Conservation (phyloP, 2,329 filamentous ascomycete genomes). For the Ophiosphaerella narmari region DNA sequence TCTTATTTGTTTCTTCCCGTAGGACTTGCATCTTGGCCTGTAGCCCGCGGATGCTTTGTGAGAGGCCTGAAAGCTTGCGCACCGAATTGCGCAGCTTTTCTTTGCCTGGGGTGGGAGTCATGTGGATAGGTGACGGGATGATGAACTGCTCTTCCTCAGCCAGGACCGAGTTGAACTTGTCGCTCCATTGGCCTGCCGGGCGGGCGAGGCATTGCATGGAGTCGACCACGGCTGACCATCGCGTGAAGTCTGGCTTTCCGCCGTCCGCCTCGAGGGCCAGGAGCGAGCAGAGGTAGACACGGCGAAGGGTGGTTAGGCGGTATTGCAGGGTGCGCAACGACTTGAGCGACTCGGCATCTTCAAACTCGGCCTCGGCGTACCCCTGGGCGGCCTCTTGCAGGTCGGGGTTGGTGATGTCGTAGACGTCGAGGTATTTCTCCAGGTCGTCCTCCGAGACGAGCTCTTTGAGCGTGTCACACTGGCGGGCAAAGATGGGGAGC, state of each 20-base stretch:
- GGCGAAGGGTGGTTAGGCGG: constrained; percentile 78
- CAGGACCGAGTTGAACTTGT: constrained; percentile 70
- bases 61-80: constrained; percentile 84
- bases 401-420: constrained; percentile 55
- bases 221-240: constrained; percentile 79
- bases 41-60: constrained; percentile 85
- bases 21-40: constrained; percentile 94
- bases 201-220: constrained; percentile 70
- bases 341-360: constrained; percentile 78
- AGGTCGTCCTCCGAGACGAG: constrained; percentile 81
- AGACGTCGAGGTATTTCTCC: constrained; percentile 85
- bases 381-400: constrained; percentile 54
- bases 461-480: constrained; percentile 69
- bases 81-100: constrained; percentile 87
- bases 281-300: constrained; percentile 86
- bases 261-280: constrained; percentile 84
- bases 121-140: constrained; percentile 61
- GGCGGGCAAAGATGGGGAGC: constrained; percentile 73
- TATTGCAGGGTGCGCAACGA: constrained; percentile 69
- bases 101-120: constrained; percentile 68
- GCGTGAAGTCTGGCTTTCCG: constrained; percentile 73
- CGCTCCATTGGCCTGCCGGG: constrained; percentile 65
- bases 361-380: constrained; percentile 68
- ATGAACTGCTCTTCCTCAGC: constrained; percentile 72
- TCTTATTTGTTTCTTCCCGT: constrained; percentile 83